Base-by-base conservation (phyloP, 2,329 filamentous ascomycete species). In the Alternaria solani region DNA sequence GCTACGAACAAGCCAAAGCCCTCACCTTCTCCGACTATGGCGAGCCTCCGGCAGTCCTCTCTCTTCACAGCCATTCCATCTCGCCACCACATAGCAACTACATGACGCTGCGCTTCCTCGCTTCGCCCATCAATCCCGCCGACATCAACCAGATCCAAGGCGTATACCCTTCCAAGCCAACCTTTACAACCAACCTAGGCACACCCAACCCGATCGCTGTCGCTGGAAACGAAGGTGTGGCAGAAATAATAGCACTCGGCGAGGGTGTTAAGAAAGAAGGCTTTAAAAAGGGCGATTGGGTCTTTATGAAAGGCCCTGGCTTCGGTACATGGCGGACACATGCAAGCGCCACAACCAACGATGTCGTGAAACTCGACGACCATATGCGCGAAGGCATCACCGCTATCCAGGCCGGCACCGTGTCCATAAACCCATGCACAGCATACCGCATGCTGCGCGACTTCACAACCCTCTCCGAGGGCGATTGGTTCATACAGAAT, bases 111-210 rank as follows among this genome's bases (percentile, higher is more conserved):
- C 92, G 93, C 78, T 90, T 95, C 71, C 91, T 99, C 71, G 92
- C 94, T 32, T 89, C 93, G 1, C 93, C 95, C 58, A 92, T 99
- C 79, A 99, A 99, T 82, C 95, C 95, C 25, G 94, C 95, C 74
- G 95, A 99, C 81, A 92, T 99, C 79, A 99, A 99, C 84, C 94
- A 94, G 73, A 92, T 99, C 73, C 95, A 99, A 83, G 95, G 95
- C 67, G 93, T 94, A 4, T 99, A 99, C 82, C 94, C 94, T 63
- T 89, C 89, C 46, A 93, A 93, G 76, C 93, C 94, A 0, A 83
- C 86, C 44, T 94, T 96, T 80, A 89, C 88, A 18, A 89, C 88
- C 6, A 80, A 87, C 1, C 87, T 99, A 55, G 91, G 93, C 57
- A 97, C 94, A 0, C 68, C 88, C 1, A 83, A 88, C 25, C 93